Percentiles rank a stretch among this genome's conserved stretches.
These are phyloP conservation scores for Nymphaea thermarum DNA, from an alignment of 164 flowering plant species.

Conservation along the genomic window DNA sequence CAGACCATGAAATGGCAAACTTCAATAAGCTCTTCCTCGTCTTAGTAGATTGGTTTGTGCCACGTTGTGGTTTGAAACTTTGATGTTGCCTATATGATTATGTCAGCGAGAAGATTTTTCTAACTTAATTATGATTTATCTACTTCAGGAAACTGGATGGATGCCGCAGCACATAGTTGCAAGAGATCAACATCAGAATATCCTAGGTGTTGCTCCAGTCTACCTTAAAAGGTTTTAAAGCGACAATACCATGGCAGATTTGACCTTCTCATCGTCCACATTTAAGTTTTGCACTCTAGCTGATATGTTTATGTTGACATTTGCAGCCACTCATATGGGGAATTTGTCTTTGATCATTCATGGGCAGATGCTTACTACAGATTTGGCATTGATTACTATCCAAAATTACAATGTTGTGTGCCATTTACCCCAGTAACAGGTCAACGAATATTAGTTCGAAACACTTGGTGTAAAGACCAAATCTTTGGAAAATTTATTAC, in stretches of 20 bases:
- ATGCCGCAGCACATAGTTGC: conserved; percentile 71
- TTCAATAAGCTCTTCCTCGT: no score
- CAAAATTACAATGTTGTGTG: conserved; percentile 82
- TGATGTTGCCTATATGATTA: background rate
- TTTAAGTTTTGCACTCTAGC: conserved; percentile 1
- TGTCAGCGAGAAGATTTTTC: background rate
- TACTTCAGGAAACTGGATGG: conserved; percentile 91
- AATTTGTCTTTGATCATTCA: conserved; percentile 91
- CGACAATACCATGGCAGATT: conserved; percentile 7
- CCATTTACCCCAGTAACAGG: conserved; percentile 98
- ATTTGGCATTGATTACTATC: conserved; percentile 73
- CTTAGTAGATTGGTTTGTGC: background rate
- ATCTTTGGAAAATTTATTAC: conserved; percentile 59
- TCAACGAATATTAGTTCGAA: conserved; percentile 67
- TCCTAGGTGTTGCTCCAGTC: conserved; percentile 86
- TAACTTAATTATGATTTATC: background rate
- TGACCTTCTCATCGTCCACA: background rate
- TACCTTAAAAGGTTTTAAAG: conserved; percentile 82
- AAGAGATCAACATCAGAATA: conserved; percentile 45
- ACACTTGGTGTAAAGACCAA: conserved; percentile 50
- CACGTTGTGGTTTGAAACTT: background rate
- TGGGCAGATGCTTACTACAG: conserved; percentile 93
- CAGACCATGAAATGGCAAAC: background rate
- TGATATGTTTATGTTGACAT: conserved; percentile 11
- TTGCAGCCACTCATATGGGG: conserved; percentile 95